phyloP scores from a whole-genome alignment of 164 flowering plant genomes.

The Nelumbo lutea region DNA sequence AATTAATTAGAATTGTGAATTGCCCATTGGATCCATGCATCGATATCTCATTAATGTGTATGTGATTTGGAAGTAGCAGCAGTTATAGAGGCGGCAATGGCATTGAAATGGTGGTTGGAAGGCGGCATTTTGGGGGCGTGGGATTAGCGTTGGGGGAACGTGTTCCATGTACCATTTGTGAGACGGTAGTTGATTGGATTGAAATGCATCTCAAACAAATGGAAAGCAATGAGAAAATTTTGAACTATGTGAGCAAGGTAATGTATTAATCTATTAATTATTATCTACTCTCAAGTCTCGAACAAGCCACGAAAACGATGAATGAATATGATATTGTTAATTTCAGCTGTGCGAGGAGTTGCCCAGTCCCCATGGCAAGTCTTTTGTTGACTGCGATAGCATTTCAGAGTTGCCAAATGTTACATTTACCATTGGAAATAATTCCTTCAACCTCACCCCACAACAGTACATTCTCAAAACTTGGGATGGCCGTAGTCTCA shows the following conservation, averaged over 20 bases:
- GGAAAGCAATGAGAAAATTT: slow-evolving; percentile 37
- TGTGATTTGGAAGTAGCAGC: too few species aligned
- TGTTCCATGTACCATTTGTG: slow-evolving; percentile 36
- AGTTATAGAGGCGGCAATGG: slow-evolving; percentile 23
- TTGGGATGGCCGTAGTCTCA: slow-evolving; percentile 35
- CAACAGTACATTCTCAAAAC: slow-evolving; percentile 65
- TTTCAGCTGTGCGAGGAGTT: slow-evolving; percentile 56
- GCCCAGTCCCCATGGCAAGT: slow-evolving; percentile 64
- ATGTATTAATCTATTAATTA: too few species aligned
- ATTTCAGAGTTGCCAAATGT: slow-evolving; percentile 50
- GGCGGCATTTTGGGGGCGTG: slow-evolving; percentile 4
- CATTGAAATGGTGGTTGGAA: slow-evolving; percentile 30
- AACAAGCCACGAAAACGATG: too few species aligned
- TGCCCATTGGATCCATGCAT: too few species aligned
- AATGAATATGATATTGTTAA: too few species aligned
- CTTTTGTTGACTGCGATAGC: slow-evolving; percentile 41
- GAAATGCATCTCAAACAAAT: slow-evolving; percentile 37
- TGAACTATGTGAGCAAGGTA: slow-evolving; percentile 26
- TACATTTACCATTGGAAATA: slow-evolving; percentile 48
- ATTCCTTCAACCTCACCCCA: slow-evolving; percentile 50
- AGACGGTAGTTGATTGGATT: slow-evolving; percentile 47
- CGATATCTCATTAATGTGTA: too few species aligned
- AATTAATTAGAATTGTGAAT: neutral
- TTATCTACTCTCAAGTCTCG: too few species aligned
- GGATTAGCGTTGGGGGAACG: slow-evolving; percentile 8